A percentile compares a stretch with the other conserved stretches of the same genome.
These are phyloP conservation scores for Yamadazyma philogaea DNA, from an alignment of 805 yeast species.

Conservation along the genomic window DNA sequence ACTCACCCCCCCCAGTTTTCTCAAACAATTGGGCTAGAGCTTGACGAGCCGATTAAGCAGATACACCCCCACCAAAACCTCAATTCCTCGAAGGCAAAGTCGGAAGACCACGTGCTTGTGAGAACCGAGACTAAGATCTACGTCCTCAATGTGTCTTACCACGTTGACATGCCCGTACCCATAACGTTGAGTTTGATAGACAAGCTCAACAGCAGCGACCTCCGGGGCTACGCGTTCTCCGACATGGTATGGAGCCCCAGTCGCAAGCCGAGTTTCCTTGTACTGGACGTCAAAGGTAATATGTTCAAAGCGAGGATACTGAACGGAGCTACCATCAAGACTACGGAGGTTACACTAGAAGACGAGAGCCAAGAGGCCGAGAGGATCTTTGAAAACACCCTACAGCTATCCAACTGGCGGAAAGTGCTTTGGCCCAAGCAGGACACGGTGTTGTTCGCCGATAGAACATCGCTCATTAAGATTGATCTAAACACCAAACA, in stretches of 20 bases:
- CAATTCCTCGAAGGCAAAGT: background rate
- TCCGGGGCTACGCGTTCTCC: slow-evolving; percentile 30
- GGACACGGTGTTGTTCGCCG: slow-evolving; percentile 28
- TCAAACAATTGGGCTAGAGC: slow-evolving; percentile 3
- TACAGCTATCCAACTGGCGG: slow-evolving; percentile 56
- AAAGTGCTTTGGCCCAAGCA: slow-evolving; percentile 44
- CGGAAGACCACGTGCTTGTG: slow-evolving; percentile 22
- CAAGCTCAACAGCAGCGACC: slow-evolving; percentile 2
- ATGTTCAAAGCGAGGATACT: slow-evolving; percentile 41
- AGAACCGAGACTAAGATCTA: slow-evolving; percentile 36
- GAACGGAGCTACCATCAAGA: slow-evolving; percentile 1
- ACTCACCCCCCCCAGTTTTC: slow-evolving; percentile 1
- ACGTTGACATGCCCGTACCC: slow-evolving; percentile 11
- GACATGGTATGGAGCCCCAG: slow-evolving; percentile 47
- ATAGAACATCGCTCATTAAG: slow-evolving; percentile 43
- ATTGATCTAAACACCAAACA: slow-evolving; percentile 19
- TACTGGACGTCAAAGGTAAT: slow-evolving; percentile 53
- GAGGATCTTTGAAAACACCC: slow-evolving; percentile 7
- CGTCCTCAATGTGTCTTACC: slow-evolving; percentile 26
- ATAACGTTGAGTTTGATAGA: slow-evolving; percentile 9
- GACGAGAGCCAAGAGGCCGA: slow-evolving; percentile 3
- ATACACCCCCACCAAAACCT: slow-evolving; percentile 28
- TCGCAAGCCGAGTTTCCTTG: slow-evolving; percentile 34
- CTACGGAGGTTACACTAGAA: slow-evolving; percentile 2
- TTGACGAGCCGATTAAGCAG: slow-evolving; percentile 40